Evolutionary conservation across 2,329 filamentous ascomycete genomes (phyloP).

Genomic region (Beauveria asiatica): DNA sequence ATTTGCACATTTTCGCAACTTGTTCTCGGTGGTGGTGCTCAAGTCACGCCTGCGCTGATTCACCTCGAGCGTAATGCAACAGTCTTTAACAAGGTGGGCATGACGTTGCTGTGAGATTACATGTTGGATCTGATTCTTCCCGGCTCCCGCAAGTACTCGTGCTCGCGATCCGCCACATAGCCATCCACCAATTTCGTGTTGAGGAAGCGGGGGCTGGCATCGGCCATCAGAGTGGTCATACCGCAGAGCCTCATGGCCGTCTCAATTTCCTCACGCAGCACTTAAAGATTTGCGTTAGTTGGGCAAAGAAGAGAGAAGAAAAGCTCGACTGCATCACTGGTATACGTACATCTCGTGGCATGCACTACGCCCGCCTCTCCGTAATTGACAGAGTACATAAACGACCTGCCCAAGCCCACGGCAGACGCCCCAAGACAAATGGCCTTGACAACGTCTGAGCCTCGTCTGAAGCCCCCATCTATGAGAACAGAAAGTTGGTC

Average conservation of each 20-base stretch:
- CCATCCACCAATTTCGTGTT: conserved; percentile 19
- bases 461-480: conserved; percentile 34
- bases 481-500: conserved; percentile 28
- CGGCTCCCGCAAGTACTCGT: background rate
- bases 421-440: conserved; percentile 33
- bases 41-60: background rate
- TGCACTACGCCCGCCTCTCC: conserved; percentile 39
- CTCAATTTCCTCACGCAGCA: conserved; percentile 29
- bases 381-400: conserved; percentile 31
- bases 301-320: background rate
- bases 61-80: background rate
- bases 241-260: conserved; percentile 29
- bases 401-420: conserved; percentile 38
- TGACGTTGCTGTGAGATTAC: background rate
- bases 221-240: conserved; percentile 14
- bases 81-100: background rate
- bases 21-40: too few relatives aligned
- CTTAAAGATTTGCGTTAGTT: conserved; percentile 15
- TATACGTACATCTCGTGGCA: conserved; percentile 26
- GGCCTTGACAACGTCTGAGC: conserved; percentile 35
- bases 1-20: too few relatives aligned
- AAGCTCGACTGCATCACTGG: background rate
- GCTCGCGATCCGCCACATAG: conserved; percentile 9
- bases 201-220: conserved; percentile 14
- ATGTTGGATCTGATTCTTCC: background rate